Evolutionary conservation across 441 rosid species (phyloP), one percentile per base, ranked within the genome.

Genomic region (Mallotus repandus): DNA sequence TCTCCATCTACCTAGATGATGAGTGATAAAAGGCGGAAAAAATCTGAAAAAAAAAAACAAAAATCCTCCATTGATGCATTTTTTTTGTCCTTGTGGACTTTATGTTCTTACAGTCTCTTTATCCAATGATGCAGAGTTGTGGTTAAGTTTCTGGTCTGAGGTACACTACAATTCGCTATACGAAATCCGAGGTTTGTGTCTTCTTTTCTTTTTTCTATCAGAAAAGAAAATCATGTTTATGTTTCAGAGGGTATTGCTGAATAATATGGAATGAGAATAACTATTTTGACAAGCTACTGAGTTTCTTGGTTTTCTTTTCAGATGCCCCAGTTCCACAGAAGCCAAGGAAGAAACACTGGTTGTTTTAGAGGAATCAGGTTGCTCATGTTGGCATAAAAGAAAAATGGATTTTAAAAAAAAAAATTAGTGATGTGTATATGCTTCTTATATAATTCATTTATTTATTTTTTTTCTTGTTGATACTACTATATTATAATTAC

Each of bases 111-210:
- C 35, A 18, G 16, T 62, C 52, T 46, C 60, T 32, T 77, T 80
- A 7, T 43, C 54, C 67, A 13, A 74, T 75, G 63, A 66, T 85
- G 89, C 96, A 95, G 99, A 87, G 86, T 76, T 95, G 74, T 95
- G 99, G 99, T 86, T 95, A 76, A 95, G 99, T 79, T 95, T 95
- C 85, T 95, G 98, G 99, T 92, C 97, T 14, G 96, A 95, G 85
- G 98, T 92, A 58, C 99, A 95, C 74, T 95, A 91, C 80, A 95
- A 95, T 84, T 95, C 99, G n/a, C 85, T 92, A 58, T 92, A 92
- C 66, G 97, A 88, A 60, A 82, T 88, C 64, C 88, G 81, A 90
- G 97, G 99, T 92, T 74, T 58, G 89, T 84, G 76, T 75, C 49
- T 3, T 50, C 7, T 50, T 19, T 62, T 22, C 38, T 59, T 3